These are phyloP conservation scores for Serendipita sp. DNA, from an alignment of 1,284 basidiomycete species.

Conservation along the genomic window DNA sequence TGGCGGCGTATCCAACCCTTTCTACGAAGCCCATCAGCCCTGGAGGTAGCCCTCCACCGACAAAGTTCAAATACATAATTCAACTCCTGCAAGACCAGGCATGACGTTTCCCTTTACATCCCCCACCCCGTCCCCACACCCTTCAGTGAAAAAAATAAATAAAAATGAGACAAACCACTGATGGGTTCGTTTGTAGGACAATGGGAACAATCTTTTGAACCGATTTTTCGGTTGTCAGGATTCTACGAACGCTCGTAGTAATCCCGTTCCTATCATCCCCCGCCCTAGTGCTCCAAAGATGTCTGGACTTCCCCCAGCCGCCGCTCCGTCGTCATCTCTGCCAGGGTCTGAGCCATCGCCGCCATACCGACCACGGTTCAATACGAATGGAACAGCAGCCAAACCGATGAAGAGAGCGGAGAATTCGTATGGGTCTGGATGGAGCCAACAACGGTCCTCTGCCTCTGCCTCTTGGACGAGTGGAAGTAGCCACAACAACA, in stretches of 20 bases:
- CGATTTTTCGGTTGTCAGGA: neutral
- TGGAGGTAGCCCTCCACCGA: neutral
- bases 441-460: neutral
- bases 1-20: neutral
- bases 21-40: neutral
- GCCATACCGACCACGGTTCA: neutral
- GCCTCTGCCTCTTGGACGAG: neutral
- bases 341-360: neutral
- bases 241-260: neutral
- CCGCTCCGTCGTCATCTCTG: no score
- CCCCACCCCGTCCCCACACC: neutral
- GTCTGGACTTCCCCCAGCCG: no score
- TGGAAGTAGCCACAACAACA: neutral
- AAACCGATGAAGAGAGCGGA: neutral
- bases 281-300: no score
- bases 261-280: no score
- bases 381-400: neutral
- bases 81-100: neutral
- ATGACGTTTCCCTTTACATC: neutral
- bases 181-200: no score
- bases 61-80: neutral
- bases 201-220: neutral
- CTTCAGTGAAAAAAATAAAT: neutral
- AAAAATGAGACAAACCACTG: no score
- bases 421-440: neutral